Base-by-base conservation (phyloP, 495 filamentous ascomycete species). In the Penicillium pulvis region DNA sequence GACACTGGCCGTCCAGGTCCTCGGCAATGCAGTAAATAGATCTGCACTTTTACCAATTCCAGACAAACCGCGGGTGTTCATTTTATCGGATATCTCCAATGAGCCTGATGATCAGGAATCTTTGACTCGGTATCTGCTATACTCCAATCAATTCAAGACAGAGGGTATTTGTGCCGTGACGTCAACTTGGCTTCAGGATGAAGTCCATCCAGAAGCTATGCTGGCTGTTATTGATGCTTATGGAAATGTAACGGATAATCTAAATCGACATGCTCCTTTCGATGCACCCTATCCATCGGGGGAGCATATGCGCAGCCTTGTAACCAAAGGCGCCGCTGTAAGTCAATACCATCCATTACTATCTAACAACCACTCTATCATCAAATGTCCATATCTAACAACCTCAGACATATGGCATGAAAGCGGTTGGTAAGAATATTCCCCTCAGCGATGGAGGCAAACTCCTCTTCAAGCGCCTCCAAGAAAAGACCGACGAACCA, bases 361-460 rank as follows among this genome's bases (percentile, higher is more conserved):
- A 23, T 23, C 16, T 2, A 56, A 55, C n/a, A 53, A 48, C 10
- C 48, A 56, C 11, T 28, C 42, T 11, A 42, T 53, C 24, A 41
- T 48, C 23, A 49, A 53, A 10, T 48, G 52, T 17, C 42, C 53
- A 20, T 56, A 61, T 43, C 53, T 48, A 6, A 52, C 58, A 23
- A 53, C 48, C 16, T 10, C 1, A 71, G 59, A 61, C 51, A 2
- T 77, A 74, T 47, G 74, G 74, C 8, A 74, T 75, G 68, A 55
- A 56, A 42, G 70, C 68, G 6, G 68, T 73, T 4, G 65, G 68
- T 36, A 58, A 61, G 3, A 44, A 65, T 45, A 64, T 64, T 14
- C 61, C 68, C 30, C 63, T 75, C 17, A 73, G 74, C 50, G 69
- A 72, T 30, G 75, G 77, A 26, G 74, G 58, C n/a, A 60, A 75